These are phyloP conservation scores for Scedosporium boydii DNA, from an alignment of 2,329 filamentous ascomycete species.

Conservation along the genomic window DNA sequence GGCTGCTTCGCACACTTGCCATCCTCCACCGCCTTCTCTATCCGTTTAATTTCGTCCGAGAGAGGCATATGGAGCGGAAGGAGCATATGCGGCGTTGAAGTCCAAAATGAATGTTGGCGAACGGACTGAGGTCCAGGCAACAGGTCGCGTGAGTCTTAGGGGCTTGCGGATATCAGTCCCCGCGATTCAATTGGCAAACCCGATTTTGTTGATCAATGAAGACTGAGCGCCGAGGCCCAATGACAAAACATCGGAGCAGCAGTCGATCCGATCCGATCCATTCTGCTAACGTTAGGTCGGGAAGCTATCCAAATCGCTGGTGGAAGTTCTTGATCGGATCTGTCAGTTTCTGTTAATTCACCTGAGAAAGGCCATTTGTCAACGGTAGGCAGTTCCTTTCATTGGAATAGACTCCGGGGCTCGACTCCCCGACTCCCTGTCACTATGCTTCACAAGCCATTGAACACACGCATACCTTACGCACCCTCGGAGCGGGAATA, in stretches of 20 bases:
- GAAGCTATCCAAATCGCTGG: background rate
- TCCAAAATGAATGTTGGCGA: background rate
- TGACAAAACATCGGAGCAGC: background rate
- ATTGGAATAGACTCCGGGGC: too few species aligned
- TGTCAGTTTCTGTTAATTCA: too few species aligned
- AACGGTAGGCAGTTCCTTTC: too few species aligned
- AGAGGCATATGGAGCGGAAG: background rate
- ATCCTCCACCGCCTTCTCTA: too few species aligned
- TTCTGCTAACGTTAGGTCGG: background rate
- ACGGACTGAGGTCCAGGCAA: background rate
- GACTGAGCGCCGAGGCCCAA: background rate
- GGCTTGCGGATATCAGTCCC: background rate
- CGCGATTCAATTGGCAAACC: background rate
- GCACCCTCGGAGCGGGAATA: too few species aligned
- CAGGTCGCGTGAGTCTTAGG: background rate
- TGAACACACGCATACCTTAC: too few species aligned
- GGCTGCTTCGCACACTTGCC: too few species aligned
- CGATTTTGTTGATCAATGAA: background rate
- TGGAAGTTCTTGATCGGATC: background rate
- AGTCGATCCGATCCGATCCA: background rate
- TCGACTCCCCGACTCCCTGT: too few species aligned
- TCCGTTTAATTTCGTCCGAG: background rate
- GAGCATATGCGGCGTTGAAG: background rate
- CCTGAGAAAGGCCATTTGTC: too few species aligned
- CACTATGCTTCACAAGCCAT: too few species aligned